phyloP scores from a whole-genome alignment of 2,329 filamentous ascomycete species.

The Phialemonium atrogriseum region DNA sequence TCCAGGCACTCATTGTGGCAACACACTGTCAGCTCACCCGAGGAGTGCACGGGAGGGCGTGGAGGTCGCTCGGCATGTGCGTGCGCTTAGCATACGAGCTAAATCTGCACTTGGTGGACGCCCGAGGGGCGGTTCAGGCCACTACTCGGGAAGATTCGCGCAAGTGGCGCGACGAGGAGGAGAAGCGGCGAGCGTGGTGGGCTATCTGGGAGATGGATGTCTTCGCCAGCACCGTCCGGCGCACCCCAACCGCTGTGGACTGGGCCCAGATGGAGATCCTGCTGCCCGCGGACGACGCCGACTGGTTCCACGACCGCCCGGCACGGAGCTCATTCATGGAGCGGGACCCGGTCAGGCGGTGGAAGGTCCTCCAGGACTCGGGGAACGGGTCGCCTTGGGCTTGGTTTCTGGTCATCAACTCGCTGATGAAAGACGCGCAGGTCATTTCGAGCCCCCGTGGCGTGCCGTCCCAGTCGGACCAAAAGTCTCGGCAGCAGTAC shows the following conservation, averaged over 20 bases:
- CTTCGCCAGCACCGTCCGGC: conserved; percentile 29
- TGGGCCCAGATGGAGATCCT: conserved; percentile 25
- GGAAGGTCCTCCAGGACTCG: conserved; percentile 20
- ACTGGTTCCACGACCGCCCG: conserved; percentile 21
- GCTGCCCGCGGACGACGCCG: conserved; percentile 24
- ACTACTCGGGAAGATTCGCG: conserved; percentile 5
- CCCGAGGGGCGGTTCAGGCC: conserved; percentile 2
- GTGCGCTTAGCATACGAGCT: conserved; percentile 24
- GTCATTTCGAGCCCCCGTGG: too few species aligned
- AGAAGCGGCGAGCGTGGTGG: conserved; percentile 29
- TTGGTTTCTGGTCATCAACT: conserved; percentile 31
- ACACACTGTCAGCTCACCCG: conserved; percentile 25
- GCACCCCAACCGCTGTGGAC: conserved; percentile 25
- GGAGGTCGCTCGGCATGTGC: conserved; percentile 22
- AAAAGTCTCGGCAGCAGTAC: too few species aligned
- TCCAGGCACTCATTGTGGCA: conserved; percentile 25
- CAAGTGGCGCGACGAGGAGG: conserved; percentile 21
- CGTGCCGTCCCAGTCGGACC: too few species aligned
- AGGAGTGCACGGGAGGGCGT: conserved; percentile 25
- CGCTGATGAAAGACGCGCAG: conserved; percentile 28
- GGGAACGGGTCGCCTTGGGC: conserved; percentile 24
- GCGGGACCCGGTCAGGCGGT: conserved; percentile 19
- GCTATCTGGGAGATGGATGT: conserved; percentile 34
- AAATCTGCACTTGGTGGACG: conserved; percentile 21
- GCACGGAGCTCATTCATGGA: conserved; percentile 20